Evolutionary conservation across 345 rosid genomes (phyloP), one percentile per base, ranked within the genome.

Genomic region (Limnanthes douglasii): DNA sequence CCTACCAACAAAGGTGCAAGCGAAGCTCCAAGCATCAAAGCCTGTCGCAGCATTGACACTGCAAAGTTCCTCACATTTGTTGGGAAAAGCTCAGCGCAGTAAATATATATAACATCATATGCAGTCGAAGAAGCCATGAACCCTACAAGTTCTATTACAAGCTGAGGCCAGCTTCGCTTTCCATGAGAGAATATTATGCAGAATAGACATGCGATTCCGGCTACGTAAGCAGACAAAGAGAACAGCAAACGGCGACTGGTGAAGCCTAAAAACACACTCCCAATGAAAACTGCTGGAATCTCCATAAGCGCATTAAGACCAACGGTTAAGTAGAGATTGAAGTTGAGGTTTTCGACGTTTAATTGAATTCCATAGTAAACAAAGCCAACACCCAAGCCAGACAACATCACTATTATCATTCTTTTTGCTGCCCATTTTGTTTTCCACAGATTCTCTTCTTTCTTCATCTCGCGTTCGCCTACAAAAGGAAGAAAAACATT

Each of bases 1-100:
- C 56, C 81, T 7, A 84, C 95, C 7, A 75, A 33, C 48, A 73
- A 12, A 0, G 88, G 93, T 0, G 88, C 72, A 2, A 71, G 49
- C 0, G 93, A 73, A 26, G 86, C 95, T 15, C 93, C 95, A 8
- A 78, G n/a, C 86, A 68, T 79, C 47, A 62, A 43, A 5, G 78
- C 54, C 8, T 68, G 92, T 8, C 80, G 64, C 51, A 73, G 20
- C 11, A 60, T 38, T 3, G 93, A 66, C 40, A 75, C 56, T 1
- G 93, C 73, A 8, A 67, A 41, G 66, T 75, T 78, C 54, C 95
- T 78, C 6, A 72, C 78, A 24, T 61, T 73, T 8, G 84, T 83
- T 0, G 81, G 93, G 39, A 83, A 83, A 21, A 78, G 80, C 70
- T 83, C 86, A 0, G 72, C 70, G 3, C 61, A 39, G 24, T 72